Evolutionary conservation across 129 eudicot genomes (phyloP).

Genomic region (Helianthus tuberosus): DNA sequence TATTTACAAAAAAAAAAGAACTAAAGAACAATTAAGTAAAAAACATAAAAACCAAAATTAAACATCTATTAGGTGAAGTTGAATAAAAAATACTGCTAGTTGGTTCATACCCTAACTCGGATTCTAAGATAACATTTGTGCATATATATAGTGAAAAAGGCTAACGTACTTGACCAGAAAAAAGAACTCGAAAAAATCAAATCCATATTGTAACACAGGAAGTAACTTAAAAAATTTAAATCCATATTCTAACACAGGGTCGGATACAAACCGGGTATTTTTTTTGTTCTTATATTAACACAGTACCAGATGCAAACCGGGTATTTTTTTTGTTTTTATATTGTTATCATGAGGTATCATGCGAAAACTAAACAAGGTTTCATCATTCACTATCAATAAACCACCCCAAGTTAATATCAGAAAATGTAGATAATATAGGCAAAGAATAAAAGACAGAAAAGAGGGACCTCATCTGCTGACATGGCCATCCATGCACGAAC

Average conservation of each 20-base stretch:
- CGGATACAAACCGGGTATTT: background rate
- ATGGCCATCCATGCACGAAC: too few species aligned
- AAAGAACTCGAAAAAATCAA: background rate
- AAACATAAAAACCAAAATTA: background rate
- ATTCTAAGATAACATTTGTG: background rate
- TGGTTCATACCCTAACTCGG: background rate
- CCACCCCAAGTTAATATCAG: too few species aligned
- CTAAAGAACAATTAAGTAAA: background rate
- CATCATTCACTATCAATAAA: background rate
- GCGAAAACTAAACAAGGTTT: background rate
- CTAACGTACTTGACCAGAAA: background rate
- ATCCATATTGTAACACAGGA: too few species aligned
- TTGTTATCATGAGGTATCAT: background rate
- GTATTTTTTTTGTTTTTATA: background rate
- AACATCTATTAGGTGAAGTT: background rate
- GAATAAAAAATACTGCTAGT: background rate
- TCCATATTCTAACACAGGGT: background rate
- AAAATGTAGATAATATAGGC: too few species aligned
- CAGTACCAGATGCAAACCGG: too few species aligned
- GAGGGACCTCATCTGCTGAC: too few species aligned
- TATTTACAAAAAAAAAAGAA: background rate
- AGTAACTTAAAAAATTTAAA: background rate
- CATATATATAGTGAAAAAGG: background rate
- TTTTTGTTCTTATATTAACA: too few species aligned
- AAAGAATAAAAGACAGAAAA: too few species aligned